phyloP scores from a whole-genome alignment of 2,329 filamentous ascomycete species.

The Monosporascus sp. region DNA sequence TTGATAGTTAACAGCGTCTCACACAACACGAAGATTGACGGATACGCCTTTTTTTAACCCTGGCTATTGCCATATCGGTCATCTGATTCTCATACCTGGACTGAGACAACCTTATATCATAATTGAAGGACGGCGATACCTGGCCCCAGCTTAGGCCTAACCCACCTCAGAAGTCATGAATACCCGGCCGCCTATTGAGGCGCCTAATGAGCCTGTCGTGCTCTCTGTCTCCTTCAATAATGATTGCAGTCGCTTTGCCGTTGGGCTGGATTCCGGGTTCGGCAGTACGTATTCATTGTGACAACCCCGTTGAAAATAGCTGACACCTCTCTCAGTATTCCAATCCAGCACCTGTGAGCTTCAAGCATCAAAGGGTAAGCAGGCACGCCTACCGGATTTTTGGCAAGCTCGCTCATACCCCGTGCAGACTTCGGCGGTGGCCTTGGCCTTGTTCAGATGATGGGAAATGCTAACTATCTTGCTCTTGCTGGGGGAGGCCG shows the following conservation, averaged over 20 bases:
- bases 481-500: slow-evolving; percentile 85
- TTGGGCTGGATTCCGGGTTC: slow-evolving; percentile 81
- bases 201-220: slow-evolving; percentile 66
- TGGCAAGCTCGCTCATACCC: slow-evolving; percentile 3
- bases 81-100: no score
- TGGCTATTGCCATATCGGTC: no score
- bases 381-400: slow-evolving; percentile 1
- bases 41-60: not conserved
- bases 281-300: slow-evolving; percentile 55
- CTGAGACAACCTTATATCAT: not conserved
- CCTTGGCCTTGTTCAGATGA: slow-evolving; percentile 78
- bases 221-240: slow-evolving; percentile 83
- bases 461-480: slow-evolving; percentile 80
- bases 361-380: slow-evolving; percentile 47
- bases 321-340: slow-evolving; percentile 51
- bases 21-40: not conserved
- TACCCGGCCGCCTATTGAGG: slow-evolving; percentile 79
- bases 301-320: not conserved
- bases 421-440: slow-evolving; percentile 62
- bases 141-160: slow-evolving; percentile 4
- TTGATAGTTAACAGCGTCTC: no score
- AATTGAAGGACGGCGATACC: not conserved
- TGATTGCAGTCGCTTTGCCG: slow-evolving; percentile 78
- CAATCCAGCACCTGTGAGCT: slow-evolving; percentile 67
- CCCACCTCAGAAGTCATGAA: slow-evolving; percentile 60